Base-by-base conservation (phyloP, 805 yeast genomes). In the Saturnispora ahearnii region DNA sequence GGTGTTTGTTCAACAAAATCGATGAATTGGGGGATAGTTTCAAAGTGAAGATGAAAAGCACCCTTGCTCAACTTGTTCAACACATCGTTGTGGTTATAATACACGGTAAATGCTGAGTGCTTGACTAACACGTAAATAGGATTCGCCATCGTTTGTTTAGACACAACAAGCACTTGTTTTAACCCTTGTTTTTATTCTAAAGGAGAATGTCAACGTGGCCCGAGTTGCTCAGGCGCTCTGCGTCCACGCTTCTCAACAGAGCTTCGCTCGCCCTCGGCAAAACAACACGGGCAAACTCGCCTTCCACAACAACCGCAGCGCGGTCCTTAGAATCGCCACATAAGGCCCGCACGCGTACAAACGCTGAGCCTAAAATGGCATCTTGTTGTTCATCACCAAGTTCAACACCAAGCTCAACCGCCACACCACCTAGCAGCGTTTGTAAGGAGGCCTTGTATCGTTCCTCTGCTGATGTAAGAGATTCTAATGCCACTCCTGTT, bases 341-440 rank as follows among this genome's bases (percentile, higher is more conserved):
- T 18, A 36, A 22, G 7, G 38, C 38, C 12, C 50, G 28, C 12
- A 34, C 50, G 12, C 37, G 30, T 8, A 47, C 45, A 28, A 47
- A 47, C 21, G 45, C 34, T 5, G 15, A 21, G 13, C 45, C 45
- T 10, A 36, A 22, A 9, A 36, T 12, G 5, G 40, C 13, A 4
- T 36, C 12, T 21, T 91, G 79, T 26, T 93, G 68, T 60, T 93
- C 99, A 15, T 91, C 68, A 56, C 89, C 96, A 0, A 87, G 76
- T 67, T 87, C 79, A 4, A 78, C 76, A 8, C 93, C 86, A 67
- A 83, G 76, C 67, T 87, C 79, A 3, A 78, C 77, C 9, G 93
- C 86, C 67, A 83, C 81, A 53, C 82, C 85, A 28, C 86, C 78
- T 24, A 88, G 66, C 28, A 87, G 67, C 33, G 86, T 88, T 32